These are phyloP conservation scores for Stephanodiscus minutulus DNA, from an alignment of 108 stramenopile species.

Conservation along the genomic window DNA sequence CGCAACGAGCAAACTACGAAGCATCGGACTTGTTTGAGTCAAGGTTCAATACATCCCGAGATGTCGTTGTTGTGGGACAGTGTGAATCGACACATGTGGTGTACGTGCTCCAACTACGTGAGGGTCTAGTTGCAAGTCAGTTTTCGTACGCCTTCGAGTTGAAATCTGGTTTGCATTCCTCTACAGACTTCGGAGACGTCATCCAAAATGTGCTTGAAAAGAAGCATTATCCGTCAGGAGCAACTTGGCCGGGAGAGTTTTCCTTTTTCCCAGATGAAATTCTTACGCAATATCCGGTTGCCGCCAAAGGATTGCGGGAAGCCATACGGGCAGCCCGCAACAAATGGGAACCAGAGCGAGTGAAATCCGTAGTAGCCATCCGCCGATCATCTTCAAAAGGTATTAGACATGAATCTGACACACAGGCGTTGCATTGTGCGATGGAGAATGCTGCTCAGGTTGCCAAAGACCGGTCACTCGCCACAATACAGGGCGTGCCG, in stretches of 20 bases:
- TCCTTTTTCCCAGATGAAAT: constrained; percentile 63
- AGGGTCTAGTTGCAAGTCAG: constrained; percentile 50
- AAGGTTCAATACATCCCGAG: constrained; percentile 46
- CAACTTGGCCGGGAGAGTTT: constrained; percentile 11
- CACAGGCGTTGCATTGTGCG: constrained; percentile 54
- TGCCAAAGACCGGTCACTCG: constrained; percentile 22
- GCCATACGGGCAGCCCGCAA: constrained; percentile 33
- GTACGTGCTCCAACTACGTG: constrained; percentile 57
- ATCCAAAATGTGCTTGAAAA: constrained; percentile 50
- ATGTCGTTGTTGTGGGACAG: constrained; percentile 46
- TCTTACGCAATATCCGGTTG: constrained; percentile 45
- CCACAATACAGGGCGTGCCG: constrained; percentile 1
- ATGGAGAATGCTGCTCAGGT: constrained; percentile 51
- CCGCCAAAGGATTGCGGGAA: constrained; percentile 28
- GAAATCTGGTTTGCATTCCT: constrained; percentile 5
- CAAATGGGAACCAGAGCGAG: constrained; percentile 5
- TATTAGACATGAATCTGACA: constrained; percentile 41
- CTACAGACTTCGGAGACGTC: constrained; percentile 29
- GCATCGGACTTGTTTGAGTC: constrained; percentile 55
- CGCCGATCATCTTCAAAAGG: constrained; percentile 37
- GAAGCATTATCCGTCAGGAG: constrained; percentile 62
- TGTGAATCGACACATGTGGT: constrained; percentile 25
- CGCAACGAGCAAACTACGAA: constrained; percentile 48
- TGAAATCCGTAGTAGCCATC: constrained; percentile 25
- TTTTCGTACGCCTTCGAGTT: constrained; percentile 53